Conservation (phyloP, 306 rosid genomes). For the Malus sylvestris region DNA sequence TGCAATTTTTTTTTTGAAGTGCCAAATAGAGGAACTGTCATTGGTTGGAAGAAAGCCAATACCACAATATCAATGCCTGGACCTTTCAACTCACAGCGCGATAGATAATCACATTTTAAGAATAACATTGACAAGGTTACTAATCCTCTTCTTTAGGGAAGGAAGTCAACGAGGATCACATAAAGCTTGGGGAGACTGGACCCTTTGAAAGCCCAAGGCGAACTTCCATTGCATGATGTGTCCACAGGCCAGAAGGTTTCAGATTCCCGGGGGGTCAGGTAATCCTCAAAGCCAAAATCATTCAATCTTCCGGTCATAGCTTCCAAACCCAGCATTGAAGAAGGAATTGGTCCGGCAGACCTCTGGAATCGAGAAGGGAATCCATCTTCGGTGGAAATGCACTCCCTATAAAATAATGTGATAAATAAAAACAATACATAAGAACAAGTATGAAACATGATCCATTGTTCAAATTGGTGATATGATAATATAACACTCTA, state of each 20-base stretch:
- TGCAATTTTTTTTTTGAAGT: too few species aligned
- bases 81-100: not conserved
- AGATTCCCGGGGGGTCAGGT: constrained; percentile 67
- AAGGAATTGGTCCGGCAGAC: constrained; percentile 63
- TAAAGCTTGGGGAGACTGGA: constrained; percentile 67
- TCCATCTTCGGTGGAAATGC: constrained; percentile 74
- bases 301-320: constrained; percentile 60
- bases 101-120: not conserved
- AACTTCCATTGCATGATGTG: constrained; percentile 93
- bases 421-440: too few species aligned
- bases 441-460: too few species aligned
- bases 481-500: too few species aligned
- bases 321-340: constrained; percentile 69
- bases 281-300: constrained; percentile 70
- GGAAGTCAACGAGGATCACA: constrained; percentile 15
- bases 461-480: too few species aligned
- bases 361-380: constrained; percentile 76
- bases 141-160: not conserved
- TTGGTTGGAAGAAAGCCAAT: not conserved
- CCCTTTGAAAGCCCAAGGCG: constrained; percentile 87
- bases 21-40: not conserved
- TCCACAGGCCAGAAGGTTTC: constrained; percentile 63
- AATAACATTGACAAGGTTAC: not conserved
- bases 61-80: not conserved
- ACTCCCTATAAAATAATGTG: constrained; percentile 24